Base-by-base conservation (phyloP, 2,329 filamentous ascomycete species). In the Penicillium sp. region DNA sequence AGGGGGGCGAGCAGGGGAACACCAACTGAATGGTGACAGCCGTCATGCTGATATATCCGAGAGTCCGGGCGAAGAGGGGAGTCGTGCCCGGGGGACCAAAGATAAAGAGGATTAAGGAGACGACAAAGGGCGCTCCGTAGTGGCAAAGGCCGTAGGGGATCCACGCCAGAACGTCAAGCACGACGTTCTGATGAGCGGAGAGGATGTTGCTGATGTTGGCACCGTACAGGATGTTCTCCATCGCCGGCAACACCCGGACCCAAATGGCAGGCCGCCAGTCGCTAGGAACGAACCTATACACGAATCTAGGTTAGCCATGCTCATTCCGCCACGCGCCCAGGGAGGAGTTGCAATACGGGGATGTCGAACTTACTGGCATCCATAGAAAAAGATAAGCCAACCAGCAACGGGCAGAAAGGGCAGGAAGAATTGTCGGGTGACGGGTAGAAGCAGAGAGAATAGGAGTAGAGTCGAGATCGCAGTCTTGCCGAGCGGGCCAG, bases 211-310 rank as follows among this genome's bases (percentile, higher is more conserved):
- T 95, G 50, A 96, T 79, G 72, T 96, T 96, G 55, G 91, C 90
- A 61, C 92, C 92, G 67, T 96, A 97, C 29, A 97, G 80, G 55
- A 97, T 93, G 71, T 97, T 96, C 74, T 97, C 92, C 56, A 97
- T 81, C 15, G 92, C 89, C 4, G 92, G 92, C 31, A 97, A 81
- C 25, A 97, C 89, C 64, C 91, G 89, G 58, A 96, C 92, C 88
- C 90, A 95, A 63, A 96, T 96, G 55, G 89, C 87, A 52, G 91
- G 91, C 59, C 92, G 84, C 75, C 90, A 93, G 66, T 92, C 87
- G 59, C 84, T 81, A 32, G 89, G 87, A 61, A 96, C 91, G 74
- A 95, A 96, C 66, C 90, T 95, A 50, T 25, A 20, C 12, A 27
- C 13, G 27, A 9, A 41, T 20, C 48, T n/a, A 15, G 29, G 29